Conservation (phyloP, 2,329 filamentous ascomycete genomes). For the Penicillium verrucosum region DNA sequence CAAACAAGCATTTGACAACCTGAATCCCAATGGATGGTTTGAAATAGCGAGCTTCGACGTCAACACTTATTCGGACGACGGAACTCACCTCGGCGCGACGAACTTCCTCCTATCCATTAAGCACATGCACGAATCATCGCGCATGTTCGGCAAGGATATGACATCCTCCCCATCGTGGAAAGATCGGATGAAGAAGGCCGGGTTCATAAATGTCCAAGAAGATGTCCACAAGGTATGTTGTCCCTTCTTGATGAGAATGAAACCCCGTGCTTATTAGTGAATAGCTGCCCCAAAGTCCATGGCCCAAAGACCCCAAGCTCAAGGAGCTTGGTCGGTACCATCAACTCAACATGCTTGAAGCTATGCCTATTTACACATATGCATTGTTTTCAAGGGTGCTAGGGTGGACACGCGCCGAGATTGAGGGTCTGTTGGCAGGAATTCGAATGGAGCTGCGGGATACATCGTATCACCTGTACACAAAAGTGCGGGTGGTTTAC, state of each 20-base stretch:
- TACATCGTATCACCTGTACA: conserved; percentile 37
- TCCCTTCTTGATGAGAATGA: no score
- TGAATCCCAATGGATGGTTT: conserved; percentile 30
- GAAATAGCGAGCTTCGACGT: conserved; percentile 69
- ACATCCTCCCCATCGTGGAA: conserved; percentile 35
- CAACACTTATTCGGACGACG: conserved; percentile 74
- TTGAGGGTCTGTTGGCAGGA: conserved; percentile 39
- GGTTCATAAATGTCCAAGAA: conserved; percentile 54
- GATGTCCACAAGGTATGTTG: conserved; percentile 41
- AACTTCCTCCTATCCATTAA: conserved; percentile 24
- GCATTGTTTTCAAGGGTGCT: conserved; percentile 41
- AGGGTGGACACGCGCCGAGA: conserved; percentile 37
- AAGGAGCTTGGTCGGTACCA: conserved; percentile 51
- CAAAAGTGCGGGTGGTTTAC: conserved; percentile 31
- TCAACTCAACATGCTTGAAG: conserved; percentile 37
- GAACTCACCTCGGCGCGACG: conserved; percentile 27
- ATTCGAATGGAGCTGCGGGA: conserved; percentile 40
- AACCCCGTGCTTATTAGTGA: conserved; percentile 1
- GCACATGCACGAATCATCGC: conserved; percentile 31
- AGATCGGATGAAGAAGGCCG: conserved; percentile 48
- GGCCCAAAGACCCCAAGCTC: conserved; percentile 51
- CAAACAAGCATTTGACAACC: conserved; percentile 22
- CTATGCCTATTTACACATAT: conserved; percentile 34
- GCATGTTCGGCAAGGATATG: conserved; percentile 35
- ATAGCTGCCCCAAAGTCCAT: conserved; percentile 50